phyloP scores from a whole-genome alignment of 176 grass and related monocot genomes.

The Triticum timopheevii region DNA sequence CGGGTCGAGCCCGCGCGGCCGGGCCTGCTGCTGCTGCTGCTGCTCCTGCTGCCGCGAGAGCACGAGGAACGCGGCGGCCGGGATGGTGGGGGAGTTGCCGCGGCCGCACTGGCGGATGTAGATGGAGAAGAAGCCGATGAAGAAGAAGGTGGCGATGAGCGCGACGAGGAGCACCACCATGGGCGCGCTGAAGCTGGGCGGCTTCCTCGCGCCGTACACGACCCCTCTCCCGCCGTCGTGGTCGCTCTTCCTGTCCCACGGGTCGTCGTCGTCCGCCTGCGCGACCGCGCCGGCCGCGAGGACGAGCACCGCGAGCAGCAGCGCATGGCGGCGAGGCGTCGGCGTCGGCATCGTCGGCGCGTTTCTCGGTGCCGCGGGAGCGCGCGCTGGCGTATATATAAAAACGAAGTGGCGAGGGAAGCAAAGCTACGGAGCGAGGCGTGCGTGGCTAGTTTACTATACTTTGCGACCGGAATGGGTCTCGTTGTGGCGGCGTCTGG shows the following conservation, averaged over 20 bases:
- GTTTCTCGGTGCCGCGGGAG: constrained; percentile 10
- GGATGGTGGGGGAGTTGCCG: background rate
- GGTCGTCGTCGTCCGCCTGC: background rate
- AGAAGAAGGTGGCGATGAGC: constrained; percentile 63
- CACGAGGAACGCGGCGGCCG: constrained; percentile 36
- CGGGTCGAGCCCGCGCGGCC: constrained; percentile 49
- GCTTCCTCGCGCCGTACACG: background rate
- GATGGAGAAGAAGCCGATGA: constrained; percentile 72
- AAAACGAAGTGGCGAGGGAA: background rate
- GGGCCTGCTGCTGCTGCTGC: constrained; percentile 28
- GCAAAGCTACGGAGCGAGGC: background rate
- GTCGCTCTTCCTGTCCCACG: constrained; percentile 5
- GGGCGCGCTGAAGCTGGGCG: constrained; percentile 58
- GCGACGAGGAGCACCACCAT: constrained; percentile 65
- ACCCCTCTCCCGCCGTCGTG: background rate
- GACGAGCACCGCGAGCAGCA: background rate
- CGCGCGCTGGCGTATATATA: constrained; percentile 1
- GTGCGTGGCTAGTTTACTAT: background rate
- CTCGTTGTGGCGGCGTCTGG: constrained; percentile 14
- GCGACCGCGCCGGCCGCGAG: constrained; percentile 11
- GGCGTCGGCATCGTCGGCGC: background rate
- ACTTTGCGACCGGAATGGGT: background rate
- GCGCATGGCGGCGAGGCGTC: background rate
- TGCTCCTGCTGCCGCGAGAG: constrained; percentile 25
- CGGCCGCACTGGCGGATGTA: constrained; percentile 66